A percentile compares a stretch with the other conserved stretches of the same genome.
phyloP scores from a whole-genome alignment of 371 early-diverging fungal genomes.

The Mucor racemosus region DNA sequence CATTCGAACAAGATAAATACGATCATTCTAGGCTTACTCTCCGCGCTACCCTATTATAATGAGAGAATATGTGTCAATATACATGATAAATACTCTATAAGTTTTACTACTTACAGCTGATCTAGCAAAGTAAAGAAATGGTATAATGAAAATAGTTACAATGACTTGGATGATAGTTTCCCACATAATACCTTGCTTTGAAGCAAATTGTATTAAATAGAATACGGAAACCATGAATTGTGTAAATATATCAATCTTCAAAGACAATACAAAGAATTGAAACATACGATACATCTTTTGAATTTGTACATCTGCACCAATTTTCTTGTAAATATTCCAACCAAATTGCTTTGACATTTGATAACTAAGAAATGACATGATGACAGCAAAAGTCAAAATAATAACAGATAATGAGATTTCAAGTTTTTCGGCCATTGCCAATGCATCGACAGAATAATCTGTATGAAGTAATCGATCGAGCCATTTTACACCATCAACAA shows the following conservation, averaged over 20 bases:
- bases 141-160: slow-evolving; percentile 46
- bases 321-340: slow-evolving; percentile 46
- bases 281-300: slow-evolving; percentile 51
- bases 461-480: slow-evolving; percentile 28
- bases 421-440: slow-evolving; percentile 34
- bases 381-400: slow-evolving; percentile 33
- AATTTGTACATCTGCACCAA: slow-evolving; percentile 41
- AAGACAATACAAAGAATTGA: slow-evolving; percentile 53
- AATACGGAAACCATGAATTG: slow-evolving; percentile 52
- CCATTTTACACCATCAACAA: slow-evolving; percentile 54
- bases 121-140: slow-evolving; percentile 50
- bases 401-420: slow-evolving; percentile 35
- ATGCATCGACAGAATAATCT: slow-evolving; percentile 19
- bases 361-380: slow-evolving; percentile 39
- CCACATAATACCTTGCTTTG: slow-evolving; percentile 28
- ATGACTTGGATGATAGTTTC: slow-evolving; percentile 40
- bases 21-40: slow-evolving; percentile 31
- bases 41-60: slow-evolving; percentile 27
- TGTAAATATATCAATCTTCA: slow-evolving; percentile 54
- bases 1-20: slow-evolving; percentile 30
- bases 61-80: background rate
- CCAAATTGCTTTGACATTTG: slow-evolving; percentile 45
- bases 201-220: slow-evolving; percentile 49
- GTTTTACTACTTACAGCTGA: slow-evolving; percentile 29
- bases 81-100: background rate